Evolutionary conservation across 192 early-diverging fungal species (phyloP), one percentile per base, ranked within the genome.

Genomic region (Oehlia diaphana): DNA sequence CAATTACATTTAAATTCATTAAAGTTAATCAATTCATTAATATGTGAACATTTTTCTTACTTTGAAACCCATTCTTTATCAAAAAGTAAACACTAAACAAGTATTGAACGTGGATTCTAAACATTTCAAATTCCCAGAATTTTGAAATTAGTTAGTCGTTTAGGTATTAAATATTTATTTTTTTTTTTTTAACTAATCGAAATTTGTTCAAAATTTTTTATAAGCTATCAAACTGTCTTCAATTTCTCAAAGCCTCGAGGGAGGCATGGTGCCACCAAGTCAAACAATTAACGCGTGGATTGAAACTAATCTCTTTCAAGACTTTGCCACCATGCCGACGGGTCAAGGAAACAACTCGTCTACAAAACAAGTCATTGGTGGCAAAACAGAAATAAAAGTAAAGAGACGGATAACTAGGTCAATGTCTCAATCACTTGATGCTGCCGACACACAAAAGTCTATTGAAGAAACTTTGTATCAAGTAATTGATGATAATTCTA

Each of bases 211-310:
- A 19, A 58, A 42, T 42, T 58, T 58, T 58, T 58, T 58, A 58
- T 35, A 67, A 67, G 65, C 65, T 42, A 72, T 28, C 37, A 61
- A 74, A 61, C 47, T 58, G 49, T 58, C 44, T 50, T 74, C 72
- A 53, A 58, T 74, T 33, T 74, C 72, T 50, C 53, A 50, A 74
- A 74, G 72, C 53, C 42, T 74, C 53, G 72, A 74, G 12, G 49
- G 72, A 58, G 72, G 72, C 72, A 74, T 74, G 72, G 72, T 74
- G 72, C 72, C 72, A 61, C 47, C 72, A 33, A 74, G 72, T 74
- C 72, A 74, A 61, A 53, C 72, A 58, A 74, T 74, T 28, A 74
- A 35, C 53, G 72, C 72, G 72, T 74, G 72, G 72, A 74, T 74
- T 21, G 72, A 74, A 58, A 74, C 72, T 26, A 74, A 74, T 35